Evolutionary conservation across 257 asterid species (phyloP), one percentile per base, ranked within the genome.

Genomic region (Asclepias syriaca): DNA sequence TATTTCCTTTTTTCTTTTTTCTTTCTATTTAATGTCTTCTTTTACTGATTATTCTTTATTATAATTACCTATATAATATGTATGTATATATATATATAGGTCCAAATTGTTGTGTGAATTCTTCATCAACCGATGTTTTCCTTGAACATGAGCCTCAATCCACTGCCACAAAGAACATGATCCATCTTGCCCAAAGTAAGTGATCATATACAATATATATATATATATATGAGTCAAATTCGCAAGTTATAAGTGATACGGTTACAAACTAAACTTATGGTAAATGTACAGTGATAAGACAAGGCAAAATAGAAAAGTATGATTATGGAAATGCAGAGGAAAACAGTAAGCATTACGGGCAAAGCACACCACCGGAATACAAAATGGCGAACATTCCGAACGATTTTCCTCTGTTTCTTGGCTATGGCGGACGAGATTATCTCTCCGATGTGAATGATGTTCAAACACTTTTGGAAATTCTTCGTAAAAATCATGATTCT

Each of bases 121-220:
- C 93, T 66, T 88, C 97, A 61, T 77, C 22, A 11, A 65, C 85
- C 18, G 73, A 61, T 68, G 45, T 74, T 34, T 81, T 78, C 60
- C 83, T 85, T 0, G 69, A 60, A 27, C 83, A 79, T 73, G 85
- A 78, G 60, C 83, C 85, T 69, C 88, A 90, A 60, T 85, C 97
- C 68, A 90, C 97, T 1, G 80, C 97, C 3, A 87, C 96, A 12
- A 90, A 86, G 79, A 90, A 88, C 79, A 80, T 90, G 92, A 22
- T 90, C 76, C 97, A 90, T 68, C 74, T 90, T 46, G 87, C 92
- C 22, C 96, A 90, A 60, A 88, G 96, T 90, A 87, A 71, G 90
- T 77, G 1, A 29, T 40, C 48, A 22, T 24, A 24, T 27, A 11
- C 16, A 57, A 3, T 9, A 57, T 21, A 19, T 8, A 57, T 21